Base-by-base conservation (phyloP, 306 rosid species). In the Betula pendula region DNA sequence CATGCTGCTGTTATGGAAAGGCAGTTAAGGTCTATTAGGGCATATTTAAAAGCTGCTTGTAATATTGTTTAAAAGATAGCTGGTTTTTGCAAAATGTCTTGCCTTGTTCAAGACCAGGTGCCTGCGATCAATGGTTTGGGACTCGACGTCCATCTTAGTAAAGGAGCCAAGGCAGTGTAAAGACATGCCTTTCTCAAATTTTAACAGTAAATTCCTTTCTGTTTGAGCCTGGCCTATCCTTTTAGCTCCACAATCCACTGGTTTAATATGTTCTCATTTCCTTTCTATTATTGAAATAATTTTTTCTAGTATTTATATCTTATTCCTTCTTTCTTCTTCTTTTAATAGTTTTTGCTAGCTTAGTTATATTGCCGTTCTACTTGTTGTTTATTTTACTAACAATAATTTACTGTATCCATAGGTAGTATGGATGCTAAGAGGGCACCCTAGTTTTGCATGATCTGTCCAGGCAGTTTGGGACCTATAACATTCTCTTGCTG, bases 1-100 rank as follows among this genome's bases (percentile, higher is more conserved):
- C 70, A 19, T 15, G 47, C 70, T 33, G 70, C 70, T 65, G 45
- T 65, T 65, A 65, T 65, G 43, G 24, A 65, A 22, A 65, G 25
- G 8, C 15, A 33, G 20, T 31, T 62, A 8, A 16, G 38, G 27
- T 59, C 67, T 59, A 27, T 59, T 59, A 24, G 67, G 40, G 17
- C 27, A 13, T 59, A 25, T 58, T 29, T 60, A 60, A 55, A 55
- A 60, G 38, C 68, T 58, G 33, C 29, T 60, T 27, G n/a, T 60
- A 29, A 60, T 38, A 60, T 60, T 60, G 40, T 60, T 33, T 62
- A 31, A 31, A 62, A 8, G 8, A 31, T 17, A 33, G 44, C 20
- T n/a, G 3, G 48, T 65, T 65, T 65, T 65, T 4, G 19, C n/a
- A 62, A 38, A 65, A 19, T 65, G 3, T 9, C 24, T 65, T 65